These are phyloP conservation scores for Penicillium sp. DNA, from an alignment of 2,329 filamentous ascomycete genomes.

Conservation along the genomic window DNA sequence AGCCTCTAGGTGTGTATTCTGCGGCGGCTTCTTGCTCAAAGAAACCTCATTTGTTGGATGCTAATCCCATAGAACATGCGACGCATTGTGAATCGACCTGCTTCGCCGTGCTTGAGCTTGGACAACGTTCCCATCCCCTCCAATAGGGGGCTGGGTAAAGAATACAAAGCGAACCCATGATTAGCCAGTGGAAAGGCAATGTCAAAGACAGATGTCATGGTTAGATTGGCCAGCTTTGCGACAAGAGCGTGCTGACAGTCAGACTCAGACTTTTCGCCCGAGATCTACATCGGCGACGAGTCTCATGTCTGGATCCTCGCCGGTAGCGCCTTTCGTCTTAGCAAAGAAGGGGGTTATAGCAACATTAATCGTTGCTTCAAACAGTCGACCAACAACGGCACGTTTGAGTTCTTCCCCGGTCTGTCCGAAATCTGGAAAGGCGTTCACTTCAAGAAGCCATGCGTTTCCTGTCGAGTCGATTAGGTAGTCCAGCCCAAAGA, in stretches of 20 bases:
- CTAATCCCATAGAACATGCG: neutral
- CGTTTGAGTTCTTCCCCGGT: conserved; percentile 70
- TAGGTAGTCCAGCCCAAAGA: conserved; percentile 88
- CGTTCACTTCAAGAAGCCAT: conserved; percentile 88
- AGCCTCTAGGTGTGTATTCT: neutral
- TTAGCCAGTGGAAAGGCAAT: too few species aligned
- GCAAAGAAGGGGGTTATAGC: conserved; percentile 68
- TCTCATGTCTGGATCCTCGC: conserved; percentile 29
- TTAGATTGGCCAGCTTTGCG: neutral
- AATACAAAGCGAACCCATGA: neutral
- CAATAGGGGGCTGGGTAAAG: neutral
- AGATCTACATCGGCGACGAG: conserved; percentile 40
- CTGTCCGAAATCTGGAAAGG: conserved; percentile 93
- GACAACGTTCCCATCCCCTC: neutral
- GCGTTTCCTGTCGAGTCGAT: conserved; percentile 62
- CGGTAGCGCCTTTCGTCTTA: conserved; percentile 4
- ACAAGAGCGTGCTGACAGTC: neutral
- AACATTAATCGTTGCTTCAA: conserved; percentile 66
- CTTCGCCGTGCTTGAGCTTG: neutral
- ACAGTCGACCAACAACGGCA: conserved; percentile 68
- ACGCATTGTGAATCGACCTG: neutral
- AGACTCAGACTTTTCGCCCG: conserved; percentile 28
- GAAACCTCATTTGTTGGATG: neutral
- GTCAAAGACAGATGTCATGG: neutral
- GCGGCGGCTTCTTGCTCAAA: neutral